Percentiles rank a stretch among this genome's conserved stretches.
These are phyloP conservation scores for Colletotrichum sp. DNA, from an alignment of 2,329 filamentous ascomycete genomes.

Conservation along the genomic window DNA sequence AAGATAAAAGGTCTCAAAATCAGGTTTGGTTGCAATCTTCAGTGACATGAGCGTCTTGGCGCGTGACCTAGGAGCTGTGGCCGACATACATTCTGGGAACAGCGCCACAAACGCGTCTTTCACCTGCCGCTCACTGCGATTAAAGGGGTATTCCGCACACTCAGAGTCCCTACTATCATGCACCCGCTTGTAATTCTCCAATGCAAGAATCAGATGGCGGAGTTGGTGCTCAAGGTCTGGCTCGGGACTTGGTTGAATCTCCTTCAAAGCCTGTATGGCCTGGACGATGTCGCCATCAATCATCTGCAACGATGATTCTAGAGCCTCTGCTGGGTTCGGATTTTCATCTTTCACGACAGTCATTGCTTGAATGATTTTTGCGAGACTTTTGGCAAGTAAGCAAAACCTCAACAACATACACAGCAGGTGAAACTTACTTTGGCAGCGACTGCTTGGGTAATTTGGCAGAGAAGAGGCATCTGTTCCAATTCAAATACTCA, in stretches of 20 bases:
- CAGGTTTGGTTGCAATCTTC: not conserved
- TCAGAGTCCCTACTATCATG: not conserved
- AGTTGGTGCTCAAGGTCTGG: slow-evolving; percentile 26
- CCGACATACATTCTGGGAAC: slow-evolving; percentile 23
- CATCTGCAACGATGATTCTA: slow-evolving; percentile 26
- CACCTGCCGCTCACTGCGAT: slow-evolving; percentile 32
- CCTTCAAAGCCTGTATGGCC: slow-evolving; percentile 40
- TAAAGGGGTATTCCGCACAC: slow-evolving; percentile 17
- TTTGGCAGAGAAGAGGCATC: slow-evolving; percentile 42
- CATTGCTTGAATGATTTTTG: not conserved
- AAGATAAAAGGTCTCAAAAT: slow-evolving; percentile 27
- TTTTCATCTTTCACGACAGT: not conserved
- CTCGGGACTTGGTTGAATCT: slow-evolving; percentile 26
- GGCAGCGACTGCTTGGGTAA: slow-evolving; percentile 32
- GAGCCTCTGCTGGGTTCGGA: not conserved
- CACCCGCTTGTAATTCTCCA: not conserved
- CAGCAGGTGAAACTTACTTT: slow-evolving; percentile 27
- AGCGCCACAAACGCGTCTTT: slow-evolving; percentile 29
- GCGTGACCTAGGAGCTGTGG: not conserved
- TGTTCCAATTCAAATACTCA: slow-evolving; percentile 33
- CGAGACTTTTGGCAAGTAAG: not conserved
- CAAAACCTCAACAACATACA: not conserved
- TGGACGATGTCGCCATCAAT: slow-evolving; percentile 41
- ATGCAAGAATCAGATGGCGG: slow-evolving; percentile 19
- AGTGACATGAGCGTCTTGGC: not conserved